A percentile compares a stretch with the other conserved stretches of the same genome.
Evolutionary conservation across 2,329 filamentous ascomycete species (phyloP).

Genomic region (Nothomitra cinnamomea): DNA sequence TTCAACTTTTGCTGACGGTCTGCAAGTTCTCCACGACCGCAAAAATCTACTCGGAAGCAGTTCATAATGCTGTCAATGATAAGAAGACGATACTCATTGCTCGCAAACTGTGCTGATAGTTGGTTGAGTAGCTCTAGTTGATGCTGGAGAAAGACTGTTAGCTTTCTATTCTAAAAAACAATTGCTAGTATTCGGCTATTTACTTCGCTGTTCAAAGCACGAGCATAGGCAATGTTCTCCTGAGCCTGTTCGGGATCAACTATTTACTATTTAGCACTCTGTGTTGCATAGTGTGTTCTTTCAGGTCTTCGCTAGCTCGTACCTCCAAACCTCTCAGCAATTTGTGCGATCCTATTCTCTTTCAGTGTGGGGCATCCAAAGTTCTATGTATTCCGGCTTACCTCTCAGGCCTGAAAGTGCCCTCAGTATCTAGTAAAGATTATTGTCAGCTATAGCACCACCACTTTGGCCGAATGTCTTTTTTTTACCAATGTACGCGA

Average conservation of each 20-base stretch:
- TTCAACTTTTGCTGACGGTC: slow-evolving; percentile 53
- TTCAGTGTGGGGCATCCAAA: background rate
- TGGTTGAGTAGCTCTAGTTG: slow-evolving; percentile 46
- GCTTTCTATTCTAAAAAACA: background rate
- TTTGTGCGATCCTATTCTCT: slow-evolving; percentile 37
- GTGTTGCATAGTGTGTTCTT: background rate
- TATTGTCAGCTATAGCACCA: background rate
- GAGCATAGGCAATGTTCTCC: slow-evolving; percentile 50
- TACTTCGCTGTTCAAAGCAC: slow-evolving; percentile 45
- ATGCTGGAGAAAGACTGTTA: slow-evolving; percentile 19
- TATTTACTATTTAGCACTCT: slow-evolving; percentile 8
- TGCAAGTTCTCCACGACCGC: slow-evolving; percentile 47
- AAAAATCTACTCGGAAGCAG: slow-evolving; percentile 49
- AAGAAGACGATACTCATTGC: slow-evolving; percentile 46
- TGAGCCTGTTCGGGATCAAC: slow-evolving; percentile 40
- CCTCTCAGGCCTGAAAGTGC: slow-evolving; percentile 47
- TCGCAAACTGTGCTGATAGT: slow-evolving; percentile 41
- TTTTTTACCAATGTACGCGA: slow-evolving; percentile 44
- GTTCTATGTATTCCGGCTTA: slow-evolving; percentile 3
- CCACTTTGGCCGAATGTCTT: too few relatives aligned
- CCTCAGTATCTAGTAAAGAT: slow-evolving; percentile 32
- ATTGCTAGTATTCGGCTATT: slow-evolving; percentile 8
- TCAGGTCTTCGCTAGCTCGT: slow-evolving; percentile 5
- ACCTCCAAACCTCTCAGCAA: slow-evolving; percentile 46
- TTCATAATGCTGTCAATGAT: slow-evolving; percentile 57